Conservation (phyloP, 1,284 basidiomycete species). For the Apiotrichum montevideense region DNA sequence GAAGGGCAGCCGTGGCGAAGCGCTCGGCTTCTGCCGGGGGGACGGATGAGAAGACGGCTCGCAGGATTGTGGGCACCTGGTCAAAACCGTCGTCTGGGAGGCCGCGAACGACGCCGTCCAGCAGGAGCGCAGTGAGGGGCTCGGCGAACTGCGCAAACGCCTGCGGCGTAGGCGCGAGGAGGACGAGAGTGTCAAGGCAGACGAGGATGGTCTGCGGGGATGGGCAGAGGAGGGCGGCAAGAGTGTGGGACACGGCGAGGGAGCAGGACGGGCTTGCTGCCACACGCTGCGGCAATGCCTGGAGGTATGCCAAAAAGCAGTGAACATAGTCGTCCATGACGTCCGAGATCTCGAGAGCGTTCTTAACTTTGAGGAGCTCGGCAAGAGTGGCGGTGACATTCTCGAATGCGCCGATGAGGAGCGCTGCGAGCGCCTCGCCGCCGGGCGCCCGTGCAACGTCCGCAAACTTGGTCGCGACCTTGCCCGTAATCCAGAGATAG, state of each 20-base stretch:
- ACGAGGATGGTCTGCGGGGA: constrained; percentile 74
- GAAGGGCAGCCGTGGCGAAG: constrained; percentile 68
- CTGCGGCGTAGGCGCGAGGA: constrained; percentile 58
- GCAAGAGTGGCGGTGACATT: constrained; percentile 64
- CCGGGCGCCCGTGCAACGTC: constrained; percentile 51
- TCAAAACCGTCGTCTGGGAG: constrained; percentile 74
- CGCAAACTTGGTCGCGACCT: constrained; percentile 68
- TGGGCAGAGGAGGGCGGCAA: constrained; percentile 71
- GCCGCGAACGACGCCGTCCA: constrained; percentile 66
- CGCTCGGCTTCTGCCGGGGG: constrained; percentile 63
- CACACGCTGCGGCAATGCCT: constrained; percentile 65
- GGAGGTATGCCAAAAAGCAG: constrained; percentile 63
- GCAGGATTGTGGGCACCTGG: constrained; percentile 68
- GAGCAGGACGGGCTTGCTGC: constrained; percentile 71
- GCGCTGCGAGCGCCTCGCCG: constrained; percentile 35
- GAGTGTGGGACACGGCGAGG: constrained; percentile 64
- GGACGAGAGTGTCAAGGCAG: constrained; percentile 71
- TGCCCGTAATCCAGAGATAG: constrained; percentile 92
- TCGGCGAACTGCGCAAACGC: constrained; percentile 67
- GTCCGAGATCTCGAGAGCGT: constrained; percentile 70
- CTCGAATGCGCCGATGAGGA: constrained; percentile 66
- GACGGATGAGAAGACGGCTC: constrained; percentile 57
- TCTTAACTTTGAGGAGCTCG: constrained; percentile 60
- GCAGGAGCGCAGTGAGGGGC: constrained; percentile 62
- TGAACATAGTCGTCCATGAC: constrained; percentile 95